Conservation (phyloP, 169 alveolate genomes). For the Plasmodium adleri region DNA sequence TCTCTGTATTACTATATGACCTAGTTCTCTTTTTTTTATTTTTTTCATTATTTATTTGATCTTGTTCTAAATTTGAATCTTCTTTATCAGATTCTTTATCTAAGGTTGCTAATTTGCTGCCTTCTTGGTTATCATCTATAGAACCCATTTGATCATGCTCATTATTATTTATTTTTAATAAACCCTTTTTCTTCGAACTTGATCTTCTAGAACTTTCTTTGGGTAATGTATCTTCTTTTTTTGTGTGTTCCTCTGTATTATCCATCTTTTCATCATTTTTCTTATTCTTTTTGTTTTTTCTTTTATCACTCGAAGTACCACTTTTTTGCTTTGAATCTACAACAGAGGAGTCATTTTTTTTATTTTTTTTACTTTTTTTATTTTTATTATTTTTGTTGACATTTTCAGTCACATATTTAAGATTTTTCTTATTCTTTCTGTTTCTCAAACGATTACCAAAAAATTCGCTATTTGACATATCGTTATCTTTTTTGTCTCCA, state of each 20-base stretch:
- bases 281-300: constrained; percentile 36
- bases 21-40: constrained; percentile 61
- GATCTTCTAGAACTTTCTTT: constrained; percentile 15
- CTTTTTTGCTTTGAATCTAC: neutral
- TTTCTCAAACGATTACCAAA: constrained; percentile 11
- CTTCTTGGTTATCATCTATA: constrained; percentile 6
- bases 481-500: constrained; percentile 5
- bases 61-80: constrained; percentile 20
- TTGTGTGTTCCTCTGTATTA: neutral
- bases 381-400: constrained; percentile 18
- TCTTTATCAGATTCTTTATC: neutral
- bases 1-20: constrained; percentile 10
- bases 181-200: constrained; percentile 4
- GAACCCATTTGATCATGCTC: constrained; percentile 6
- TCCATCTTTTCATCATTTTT: constrained; percentile 10
- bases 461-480: constrained; percentile 34
- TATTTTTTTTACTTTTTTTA: constrained; percentile 3
- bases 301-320: neutral
- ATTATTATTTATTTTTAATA: neutral
- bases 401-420: constrained; percentile 4
- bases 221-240: neutral
- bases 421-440: constrained; percentile 26
- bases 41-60: constrained; percentile 28
- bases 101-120: too few relatives aligned
- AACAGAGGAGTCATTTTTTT: constrained; percentile 9